Evolutionary conservation across 306 rosid genomes (phyloP).

Genomic region (Albizia julibrissin): DNA sequence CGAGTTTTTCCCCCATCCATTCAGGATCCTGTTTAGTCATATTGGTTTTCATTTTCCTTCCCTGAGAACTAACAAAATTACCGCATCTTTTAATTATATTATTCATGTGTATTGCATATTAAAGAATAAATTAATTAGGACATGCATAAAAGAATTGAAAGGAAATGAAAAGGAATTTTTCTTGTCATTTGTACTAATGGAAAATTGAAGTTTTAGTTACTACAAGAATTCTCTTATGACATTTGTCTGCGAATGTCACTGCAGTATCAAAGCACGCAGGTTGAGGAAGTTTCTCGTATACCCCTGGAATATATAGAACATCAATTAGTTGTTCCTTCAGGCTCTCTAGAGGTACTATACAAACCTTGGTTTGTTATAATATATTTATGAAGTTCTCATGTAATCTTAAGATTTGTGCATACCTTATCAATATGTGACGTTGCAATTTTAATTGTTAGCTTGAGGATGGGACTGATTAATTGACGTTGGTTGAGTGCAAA

Average conservation of each 20-base stretch:
- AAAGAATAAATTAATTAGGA: neutral
- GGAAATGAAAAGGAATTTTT: slow-evolving; percentile 20
- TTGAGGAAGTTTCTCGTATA: slow-evolving; percentile 83
- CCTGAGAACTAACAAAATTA: neutral
- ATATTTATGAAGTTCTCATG: slow-evolving; percentile 20
- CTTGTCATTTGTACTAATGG: slow-evolving; percentile 38
- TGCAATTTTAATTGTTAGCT: neutral
- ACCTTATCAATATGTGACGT: neutral
- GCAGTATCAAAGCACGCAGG: slow-evolving; percentile 98
- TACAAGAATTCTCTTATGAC: slow-evolving; percentile 61
- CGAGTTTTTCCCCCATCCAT: neutral
- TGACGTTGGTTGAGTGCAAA: neutral
- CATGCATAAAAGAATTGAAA: slow-evolving; percentile 26
- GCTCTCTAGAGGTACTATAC: slow-evolving; percentile 80
- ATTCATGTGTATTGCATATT: slow-evolving; percentile 6
- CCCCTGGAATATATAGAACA: slow-evolving; percentile 64
- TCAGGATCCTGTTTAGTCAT: neutral
- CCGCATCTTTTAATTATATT: slow-evolving; percentile 19
- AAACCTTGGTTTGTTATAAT: slow-evolving; percentile 57
- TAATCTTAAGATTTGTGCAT: slow-evolving; percentile 23
- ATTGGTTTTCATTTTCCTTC: slow-evolving; percentile 5
- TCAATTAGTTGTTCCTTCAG: slow-evolving; percentile 77
- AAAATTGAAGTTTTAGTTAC: slow-evolving; percentile 50
- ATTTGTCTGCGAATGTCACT: slow-evolving; percentile 84
- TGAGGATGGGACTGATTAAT: neutral